Evolutionary conservation across 2,329 filamentous ascomycete genomes (phyloP).

Genomic region (Aschersonia sp.): DNA sequence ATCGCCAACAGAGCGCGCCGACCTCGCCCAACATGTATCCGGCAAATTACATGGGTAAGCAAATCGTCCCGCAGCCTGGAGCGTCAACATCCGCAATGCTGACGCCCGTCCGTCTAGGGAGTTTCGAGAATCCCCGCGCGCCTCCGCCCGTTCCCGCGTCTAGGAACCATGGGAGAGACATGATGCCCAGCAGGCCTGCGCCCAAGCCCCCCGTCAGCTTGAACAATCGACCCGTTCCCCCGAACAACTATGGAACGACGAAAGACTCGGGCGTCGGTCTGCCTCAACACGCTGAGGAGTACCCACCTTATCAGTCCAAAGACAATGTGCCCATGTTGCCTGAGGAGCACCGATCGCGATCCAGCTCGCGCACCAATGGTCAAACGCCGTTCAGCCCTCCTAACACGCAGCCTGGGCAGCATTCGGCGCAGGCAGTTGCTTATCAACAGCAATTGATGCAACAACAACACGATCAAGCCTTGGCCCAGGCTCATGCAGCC

Average conservation of each 20-base stretch:
- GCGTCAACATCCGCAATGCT: neutral
- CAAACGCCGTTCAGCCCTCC: constrained; percentile 33
- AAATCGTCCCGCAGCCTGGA: constrained; percentile 41
- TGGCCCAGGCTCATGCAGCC: constrained; percentile 65
- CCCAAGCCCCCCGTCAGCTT: constrained; percentile 67
- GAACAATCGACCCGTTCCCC: constrained; percentile 40
- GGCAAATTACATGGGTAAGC: constrained; percentile 40
- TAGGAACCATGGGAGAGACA: constrained; percentile 32
- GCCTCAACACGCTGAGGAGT: constrained; percentile 42
- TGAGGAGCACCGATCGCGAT: constrained; percentile 53
- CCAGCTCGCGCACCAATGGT: constrained; percentile 49
- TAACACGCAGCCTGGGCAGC: constrained; percentile 18
- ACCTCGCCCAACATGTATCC: constrained; percentile 39
- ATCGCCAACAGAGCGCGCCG: constrained; percentile 27
- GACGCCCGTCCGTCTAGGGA: constrained; percentile 33
- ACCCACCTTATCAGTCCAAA: constrained; percentile 30
- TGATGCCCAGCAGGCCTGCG: constrained; percentile 68
- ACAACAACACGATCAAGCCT: constrained; percentile 76
- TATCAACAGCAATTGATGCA: constrained; percentile 54
- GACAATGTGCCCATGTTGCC: constrained; percentile 45
- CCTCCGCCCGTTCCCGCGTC: constrained; percentile 70
- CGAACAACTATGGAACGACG: constrained; percentile 32
- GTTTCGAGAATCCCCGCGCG: constrained; percentile 92
- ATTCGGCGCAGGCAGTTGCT: constrained; percentile 24
- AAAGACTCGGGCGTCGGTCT: constrained; percentile 53